Percentiles rank a stretch among this genome's conserved stretches.
Evolutionary conservation across 2,329 filamentous ascomycete genomes (phyloP).

Genomic region (Microdochium trichocladiopsis): DNA sequence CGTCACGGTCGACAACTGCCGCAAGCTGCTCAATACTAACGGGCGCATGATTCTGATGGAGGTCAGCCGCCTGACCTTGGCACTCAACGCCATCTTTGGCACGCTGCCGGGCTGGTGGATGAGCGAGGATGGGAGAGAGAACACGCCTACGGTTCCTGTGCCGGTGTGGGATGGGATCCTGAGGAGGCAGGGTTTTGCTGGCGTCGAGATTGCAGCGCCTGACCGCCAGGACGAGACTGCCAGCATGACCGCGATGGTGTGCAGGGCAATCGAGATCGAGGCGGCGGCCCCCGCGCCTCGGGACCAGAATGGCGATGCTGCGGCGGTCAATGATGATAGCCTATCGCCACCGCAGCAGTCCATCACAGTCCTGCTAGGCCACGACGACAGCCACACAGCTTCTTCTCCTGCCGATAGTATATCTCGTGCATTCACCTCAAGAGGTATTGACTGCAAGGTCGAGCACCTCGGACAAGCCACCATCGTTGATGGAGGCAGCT

Average conservation of each 20-base stretch:
- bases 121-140: slow-evolving; percentile 1
- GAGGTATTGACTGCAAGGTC: not conserved
- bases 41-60: slow-evolving; percentile 14
- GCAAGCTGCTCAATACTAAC: slow-evolving; percentile 9
- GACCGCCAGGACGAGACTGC: not conserved
- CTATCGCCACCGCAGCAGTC: too few species aligned
- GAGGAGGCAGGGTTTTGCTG: slow-evolving; percentile 5
- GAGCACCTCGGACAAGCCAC: not conserved
- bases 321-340: too few species aligned
- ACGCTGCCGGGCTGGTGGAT: slow-evolving; percentile 9
- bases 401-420: not conserved
- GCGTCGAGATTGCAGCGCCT: slow-evolving; percentile 1
- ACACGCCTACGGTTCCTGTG: slow-evolving; percentile 1
- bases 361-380: too few species aligned
- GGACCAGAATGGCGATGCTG: too few species aligned
- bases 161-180: slow-evolving; percentile 5
- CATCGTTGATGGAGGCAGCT: not conserved
- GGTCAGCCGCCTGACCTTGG: not conserved
- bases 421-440: not conserved
- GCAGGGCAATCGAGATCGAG: not conserved
- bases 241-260: not conserved
- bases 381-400: too few species aligned
- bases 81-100: slow-evolving; percentile 7
- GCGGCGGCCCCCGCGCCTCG: too few species aligned
- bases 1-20: slow-evolving; percentile 10